Evolutionary conservation across 192 early-diverging fungal genomes (phyloP).

Genomic region (Coemansia sp.): DNA sequence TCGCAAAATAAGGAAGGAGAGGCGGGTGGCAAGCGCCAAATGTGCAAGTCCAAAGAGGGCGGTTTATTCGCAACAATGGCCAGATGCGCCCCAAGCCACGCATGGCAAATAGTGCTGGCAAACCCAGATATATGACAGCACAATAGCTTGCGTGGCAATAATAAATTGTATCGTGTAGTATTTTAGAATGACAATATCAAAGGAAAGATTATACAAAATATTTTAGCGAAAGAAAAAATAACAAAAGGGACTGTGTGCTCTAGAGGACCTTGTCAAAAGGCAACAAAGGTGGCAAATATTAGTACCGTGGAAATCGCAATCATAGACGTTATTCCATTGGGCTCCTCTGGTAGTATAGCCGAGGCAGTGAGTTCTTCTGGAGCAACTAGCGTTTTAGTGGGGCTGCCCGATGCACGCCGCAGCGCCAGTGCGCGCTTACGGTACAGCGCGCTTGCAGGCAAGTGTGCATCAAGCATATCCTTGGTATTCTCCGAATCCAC

Average conservation of each 20-base stretch:
- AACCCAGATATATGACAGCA: neutral
- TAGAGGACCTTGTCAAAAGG: slow-evolving; percentile 19
- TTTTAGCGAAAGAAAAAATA: neutral
- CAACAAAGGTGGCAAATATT: slow-evolving; percentile 50
- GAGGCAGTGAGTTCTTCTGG: slow-evolving; percentile 24
- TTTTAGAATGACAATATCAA: neutral
- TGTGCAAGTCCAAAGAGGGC: neutral
- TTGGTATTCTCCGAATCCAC: neutral
- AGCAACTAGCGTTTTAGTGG: slow-evolving; percentile 17
- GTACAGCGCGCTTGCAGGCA: slow-evolving; percentile 9
- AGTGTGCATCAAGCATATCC: neutral
- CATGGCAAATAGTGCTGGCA: neutral
- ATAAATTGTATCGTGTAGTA: neutral
- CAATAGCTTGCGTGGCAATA: neutral
- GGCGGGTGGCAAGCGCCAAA: neutral
- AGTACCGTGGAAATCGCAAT: slow-evolving; percentile 49
- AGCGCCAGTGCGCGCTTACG: slow-evolving; percentile 41
- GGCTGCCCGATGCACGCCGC: slow-evolving; percentile 20
- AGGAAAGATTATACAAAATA: slow-evolving; percentile 5
- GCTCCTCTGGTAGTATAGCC: slow-evolving; percentile 23
- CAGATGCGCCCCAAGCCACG: neutral
- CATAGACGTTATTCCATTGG: slow-evolving; percentile 41
- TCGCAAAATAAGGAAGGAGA: neutral
- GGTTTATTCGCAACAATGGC: neutral
- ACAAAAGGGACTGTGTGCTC: neutral